A percentile compares a stretch with the other conserved stretches of the same genome.
phyloP scores from a whole-genome alignment of 352 stramenopile genomes.

The Lagenidium sp. region DNA sequence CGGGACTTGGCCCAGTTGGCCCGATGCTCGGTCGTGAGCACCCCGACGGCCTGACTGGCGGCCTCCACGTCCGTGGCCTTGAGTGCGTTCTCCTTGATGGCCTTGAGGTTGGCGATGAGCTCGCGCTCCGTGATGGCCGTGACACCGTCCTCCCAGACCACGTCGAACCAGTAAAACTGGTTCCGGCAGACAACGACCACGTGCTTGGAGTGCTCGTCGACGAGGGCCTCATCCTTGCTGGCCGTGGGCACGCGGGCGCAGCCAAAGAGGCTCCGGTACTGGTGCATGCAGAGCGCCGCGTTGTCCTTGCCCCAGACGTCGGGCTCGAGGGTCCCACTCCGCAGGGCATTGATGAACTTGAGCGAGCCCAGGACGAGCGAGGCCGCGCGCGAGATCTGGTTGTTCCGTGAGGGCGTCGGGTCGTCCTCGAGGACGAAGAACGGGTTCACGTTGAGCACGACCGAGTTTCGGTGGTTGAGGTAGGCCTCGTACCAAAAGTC shows the following conservation, averaged over 20 bases:
- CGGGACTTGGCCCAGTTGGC: conserved; percentile 87
- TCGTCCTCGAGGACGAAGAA: conserved; percentile 94
- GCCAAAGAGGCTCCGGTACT: conserved; percentile 91
- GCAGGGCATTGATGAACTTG: conserved; percentile 89
- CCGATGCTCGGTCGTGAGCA: conserved; percentile 89
- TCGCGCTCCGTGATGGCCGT: conserved; percentile 88
- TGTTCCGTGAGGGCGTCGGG: conserved; percentile 78
- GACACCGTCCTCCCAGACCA: conserved; percentile 78
- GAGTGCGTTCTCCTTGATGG: conserved; percentile 83
- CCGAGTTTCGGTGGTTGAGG: conserved; percentile 84
- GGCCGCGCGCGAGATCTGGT: conserved; percentile 86
- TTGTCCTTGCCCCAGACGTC: conserved; percentile 83
- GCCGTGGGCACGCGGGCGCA: conserved; percentile 77
- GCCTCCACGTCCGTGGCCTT: conserved; percentile 46
- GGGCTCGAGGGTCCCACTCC: conserved; percentile 85
- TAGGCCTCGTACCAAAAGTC: conserved; percentile 97
- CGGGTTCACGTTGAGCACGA: conserved; percentile 96
- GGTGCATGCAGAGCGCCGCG: conserved; percentile 92
- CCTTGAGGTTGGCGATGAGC: conserved; percentile 86
- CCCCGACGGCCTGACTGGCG: conserved; percentile 67
- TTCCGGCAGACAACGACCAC: conserved; percentile 91
- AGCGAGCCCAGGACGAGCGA: conserved; percentile 87
- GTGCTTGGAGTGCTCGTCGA: conserved; percentile 83
- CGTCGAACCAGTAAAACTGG: conserved; percentile 95
- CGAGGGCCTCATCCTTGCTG: conserved; percentile 64